phyloP scores from a whole-genome alignment of 768 basidiomycete genomes.

The Hygrophorus russula region DNA sequence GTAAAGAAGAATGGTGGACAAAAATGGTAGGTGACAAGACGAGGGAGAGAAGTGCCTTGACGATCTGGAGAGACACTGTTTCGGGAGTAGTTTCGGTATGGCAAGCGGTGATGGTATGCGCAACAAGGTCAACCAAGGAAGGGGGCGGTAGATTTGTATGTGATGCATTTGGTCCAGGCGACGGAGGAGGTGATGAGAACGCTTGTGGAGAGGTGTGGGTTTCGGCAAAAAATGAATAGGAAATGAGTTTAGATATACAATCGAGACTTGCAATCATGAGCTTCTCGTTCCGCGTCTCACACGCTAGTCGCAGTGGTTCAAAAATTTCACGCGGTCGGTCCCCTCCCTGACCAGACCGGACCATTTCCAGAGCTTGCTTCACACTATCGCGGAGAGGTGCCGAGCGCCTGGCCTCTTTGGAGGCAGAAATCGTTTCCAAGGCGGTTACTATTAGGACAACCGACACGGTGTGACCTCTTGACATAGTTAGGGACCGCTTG shows the following conservation, averaged over 20 bases:
- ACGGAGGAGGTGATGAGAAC: constrained; percentile 68
- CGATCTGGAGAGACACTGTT: constrained; percentile 89
- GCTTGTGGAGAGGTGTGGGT: constrained; percentile 24
- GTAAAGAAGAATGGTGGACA: constrained; percentile 90
- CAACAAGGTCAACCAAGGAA: constrained; percentile 85
- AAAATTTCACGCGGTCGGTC: constrained; percentile 82
- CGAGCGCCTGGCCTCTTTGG: constrained; percentile 82
- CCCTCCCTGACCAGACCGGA: constrained; percentile 63
- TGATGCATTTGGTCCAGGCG: constrained; percentile 44
- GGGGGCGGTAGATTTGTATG: constrained; percentile 45
- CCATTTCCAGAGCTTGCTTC: constrained; percentile 71
- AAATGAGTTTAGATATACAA: constrained; percentile 94
- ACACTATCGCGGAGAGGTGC: constrained; percentile 73
- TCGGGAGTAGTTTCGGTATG: constrained; percentile 85
- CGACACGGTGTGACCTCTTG: constrained; percentile 64
- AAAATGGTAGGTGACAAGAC: constrained; percentile 79
- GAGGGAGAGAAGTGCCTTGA: constrained; percentile 85
- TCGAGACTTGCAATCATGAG: constrained; percentile 95
- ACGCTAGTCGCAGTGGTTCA: constrained; percentile 91
- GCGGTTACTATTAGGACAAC: constrained; percentile 76
- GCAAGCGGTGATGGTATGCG: constrained; percentile 88
- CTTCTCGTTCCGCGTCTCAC: constrained; percentile 89
- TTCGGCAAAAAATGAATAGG: constrained; percentile 93
- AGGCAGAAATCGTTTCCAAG: constrained; percentile 74
- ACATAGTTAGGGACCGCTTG: constrained; percentile 48